A percentile compares a stretch with the other conserved stretches of the same genome.
phyloP scores from a whole-genome alignment of 768 basidiomycete species.

The Saitozyma sp. region DNA sequence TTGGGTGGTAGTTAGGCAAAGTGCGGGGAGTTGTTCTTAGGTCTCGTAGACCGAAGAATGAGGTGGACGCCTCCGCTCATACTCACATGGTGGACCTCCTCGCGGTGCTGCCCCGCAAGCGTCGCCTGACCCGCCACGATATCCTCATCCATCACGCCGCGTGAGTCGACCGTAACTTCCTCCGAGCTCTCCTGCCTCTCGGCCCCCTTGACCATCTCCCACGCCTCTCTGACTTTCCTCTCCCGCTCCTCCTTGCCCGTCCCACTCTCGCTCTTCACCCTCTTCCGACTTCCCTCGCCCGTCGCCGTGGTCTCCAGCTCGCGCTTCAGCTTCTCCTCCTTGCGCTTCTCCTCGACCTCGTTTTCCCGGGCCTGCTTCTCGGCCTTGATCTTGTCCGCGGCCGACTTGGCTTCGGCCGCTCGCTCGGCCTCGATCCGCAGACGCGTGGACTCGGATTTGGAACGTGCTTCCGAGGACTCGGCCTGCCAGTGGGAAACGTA shows the following conservation, averaged over 20 bases:
- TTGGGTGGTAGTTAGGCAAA: too few relatives aligned
- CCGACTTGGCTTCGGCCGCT: not conserved
- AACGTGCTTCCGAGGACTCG: conserved; percentile 42
- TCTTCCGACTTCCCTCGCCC: conserved; percentile 1
- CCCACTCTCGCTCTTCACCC: conserved; percentile 13
- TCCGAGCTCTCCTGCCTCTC: conserved; percentile 5
- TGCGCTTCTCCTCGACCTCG: conserved; percentile 11
- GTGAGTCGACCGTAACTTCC: conserved; percentile 24
- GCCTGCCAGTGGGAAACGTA: conserved; percentile 33
- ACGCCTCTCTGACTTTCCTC: conserved; percentile 50
- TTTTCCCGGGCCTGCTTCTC: conserved; percentile 17
- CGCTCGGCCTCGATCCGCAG: conserved; percentile 37
- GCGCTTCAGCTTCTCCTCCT: conserved; percentile 21
- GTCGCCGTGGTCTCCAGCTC: conserved; percentile 19
- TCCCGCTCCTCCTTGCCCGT: conserved; percentile 30
- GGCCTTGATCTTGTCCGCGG: conserved; percentile 21
- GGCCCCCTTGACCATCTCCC: conserved; percentile 45
- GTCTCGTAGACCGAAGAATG: too few relatives aligned
- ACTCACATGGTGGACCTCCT: conserved; percentile 18
- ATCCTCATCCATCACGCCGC: conserved; percentile 30
- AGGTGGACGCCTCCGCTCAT: conserved; percentile 1
- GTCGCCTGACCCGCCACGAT: conserved; percentile 20
- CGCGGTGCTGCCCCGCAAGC: conserved; percentile 8
- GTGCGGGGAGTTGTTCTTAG: too few relatives aligned
- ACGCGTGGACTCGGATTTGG: conserved; percentile 38